Evolutionary conservation across 2,329 filamentous ascomycete genomes (phyloP), one percentile per base, ranked within the genome.

Genomic region (Fusarium succisae): DNA sequence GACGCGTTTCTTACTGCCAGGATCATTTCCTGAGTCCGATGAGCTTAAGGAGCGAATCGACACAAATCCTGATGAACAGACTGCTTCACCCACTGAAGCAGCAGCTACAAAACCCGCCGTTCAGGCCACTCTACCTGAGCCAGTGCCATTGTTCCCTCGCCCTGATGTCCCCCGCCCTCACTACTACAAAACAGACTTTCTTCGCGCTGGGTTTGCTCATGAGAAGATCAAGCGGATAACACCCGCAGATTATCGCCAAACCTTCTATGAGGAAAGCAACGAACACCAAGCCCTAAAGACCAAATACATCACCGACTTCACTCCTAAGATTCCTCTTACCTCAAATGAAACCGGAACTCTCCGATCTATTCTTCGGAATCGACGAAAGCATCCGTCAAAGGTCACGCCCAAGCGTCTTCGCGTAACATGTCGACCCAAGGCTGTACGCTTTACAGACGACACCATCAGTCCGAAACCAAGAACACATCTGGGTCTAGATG

Each of bases 401-500:
- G 32, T 37, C 18, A 71, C 73, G 6, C 79, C 80, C 8, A 80
- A 80, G 60, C 74, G 80, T 35, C 72, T 79, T 38, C 66, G 69
- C 26, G 73, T 74, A 66, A 69, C 53, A 24, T 74, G 75, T 26
- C 65, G 74, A 30, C 79, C 79, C 30, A 81, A 79, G 63, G 59
- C 63, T 43, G 80, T 82, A 24, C 79, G 80, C 22, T 82, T 82
- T 60, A 76, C 72, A 12, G 79, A 81, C 18, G 72, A 64, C 24
- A 81, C 78, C 4, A 44, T 74, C 7, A 77, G 73, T 37, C 79
- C 79, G 22, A 78, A 61, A 48, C 77, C 69, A 44, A 76, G 78
- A 45, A 77, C 74, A 6, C 80, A 77, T 38, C 24, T 72, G 35
- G 79, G 79, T 26, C 59, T 79, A 17, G 76, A 81, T 39, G 59